A percentile compares a stretch with the other conserved stretches of the same genome.
Conservation (phyloP, 2,329 filamentous ascomycete species). For the Neonectria magnoliae region DNA sequence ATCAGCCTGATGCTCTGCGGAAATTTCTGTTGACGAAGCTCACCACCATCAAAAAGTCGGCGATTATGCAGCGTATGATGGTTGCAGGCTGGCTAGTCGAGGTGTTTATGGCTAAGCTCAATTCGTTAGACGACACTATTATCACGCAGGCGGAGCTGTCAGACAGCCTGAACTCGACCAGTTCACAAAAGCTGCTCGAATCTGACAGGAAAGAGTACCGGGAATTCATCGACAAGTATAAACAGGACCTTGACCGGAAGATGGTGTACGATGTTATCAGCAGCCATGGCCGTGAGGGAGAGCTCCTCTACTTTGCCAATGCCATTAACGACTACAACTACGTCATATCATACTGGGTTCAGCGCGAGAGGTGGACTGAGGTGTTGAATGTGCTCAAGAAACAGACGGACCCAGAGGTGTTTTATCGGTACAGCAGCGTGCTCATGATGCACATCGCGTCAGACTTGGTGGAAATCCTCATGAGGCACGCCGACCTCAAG, state of each 20-base stretch:
- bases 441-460: constrained; percentile 88
- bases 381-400: constrained; percentile 89
- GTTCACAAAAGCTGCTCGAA: constrained; percentile 77
- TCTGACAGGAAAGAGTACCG: constrained; percentile 82
- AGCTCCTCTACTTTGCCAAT: constrained; percentile 90
- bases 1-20: constrained; percentile 88
- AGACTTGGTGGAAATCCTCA: constrained; percentile 93
- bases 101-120: constrained; percentile 96
- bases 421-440: constrained; percentile 97
- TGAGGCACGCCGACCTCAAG: constrained; percentile 87
- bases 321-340: constrained; percentile 93
- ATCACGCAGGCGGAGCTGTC: constrained; percentile 86
- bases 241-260: constrained; percentile 86
- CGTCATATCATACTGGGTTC: constrained; percentile 96
- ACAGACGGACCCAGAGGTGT: constrained; percentile 91
- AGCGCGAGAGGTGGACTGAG: constrained; percentile 90
- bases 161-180: constrained; percentile 74
- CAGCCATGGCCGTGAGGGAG: constrained; percentile 92
- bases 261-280: constrained; percentile 96
- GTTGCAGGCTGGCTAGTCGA: constrained; percentile 95
- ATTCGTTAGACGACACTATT: constrained; percentile 92
- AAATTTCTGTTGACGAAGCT: constrained; percentile 91
- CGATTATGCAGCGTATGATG: constrained; percentile 94
- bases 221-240: constrained; percentile 87
- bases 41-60: constrained; percentile 80